Conservation (phyloP, 352 stramenopile species). For the Pilasporangium apinafurcum region DNA sequence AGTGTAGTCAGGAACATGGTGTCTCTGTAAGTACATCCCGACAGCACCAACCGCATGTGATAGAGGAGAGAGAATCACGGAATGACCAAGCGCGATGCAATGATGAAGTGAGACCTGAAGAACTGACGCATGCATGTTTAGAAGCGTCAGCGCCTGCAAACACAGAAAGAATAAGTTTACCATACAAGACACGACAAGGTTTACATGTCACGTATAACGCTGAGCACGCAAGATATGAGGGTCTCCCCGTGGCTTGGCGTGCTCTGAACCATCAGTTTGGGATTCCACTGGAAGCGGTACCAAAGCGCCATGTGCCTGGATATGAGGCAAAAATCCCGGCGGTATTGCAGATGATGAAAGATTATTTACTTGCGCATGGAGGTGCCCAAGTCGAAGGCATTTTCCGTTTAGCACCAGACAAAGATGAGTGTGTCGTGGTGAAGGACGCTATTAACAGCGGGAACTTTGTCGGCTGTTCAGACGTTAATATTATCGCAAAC, state of each 20-base stretch:
- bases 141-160: not conserved
- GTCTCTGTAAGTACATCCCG: not conserved
- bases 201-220: conserved; percentile 75
- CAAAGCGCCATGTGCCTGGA: conserved; percentile 45
- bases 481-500: conserved; percentile 77
- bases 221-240: conserved; percentile 63
- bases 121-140: not conserved
- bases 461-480: conserved; percentile 40
- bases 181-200: conserved; percentile 59
- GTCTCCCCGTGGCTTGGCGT: conserved; percentile 55
- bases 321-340: conserved; percentile 66
- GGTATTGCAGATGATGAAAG: conserved; percentile 74
- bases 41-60: not conserved
- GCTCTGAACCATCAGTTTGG: conserved; percentile 73
- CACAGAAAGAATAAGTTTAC: conserved; percentile 37
- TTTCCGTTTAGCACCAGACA: conserved; percentile 75
- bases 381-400: conserved; percentile 53
- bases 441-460: conserved; percentile 73
- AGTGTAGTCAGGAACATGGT: too few relatives aligned
- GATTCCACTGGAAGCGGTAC: conserved; percentile 48
- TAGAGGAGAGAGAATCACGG: too few relatives aligned
- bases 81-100: not conserved
- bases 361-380: conserved; percentile 36
- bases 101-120: not conserved
- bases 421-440: conserved; percentile 36